Base-by-base conservation (phyloP, 305 asterid species). In the Ilex paraguariensis region DNA sequence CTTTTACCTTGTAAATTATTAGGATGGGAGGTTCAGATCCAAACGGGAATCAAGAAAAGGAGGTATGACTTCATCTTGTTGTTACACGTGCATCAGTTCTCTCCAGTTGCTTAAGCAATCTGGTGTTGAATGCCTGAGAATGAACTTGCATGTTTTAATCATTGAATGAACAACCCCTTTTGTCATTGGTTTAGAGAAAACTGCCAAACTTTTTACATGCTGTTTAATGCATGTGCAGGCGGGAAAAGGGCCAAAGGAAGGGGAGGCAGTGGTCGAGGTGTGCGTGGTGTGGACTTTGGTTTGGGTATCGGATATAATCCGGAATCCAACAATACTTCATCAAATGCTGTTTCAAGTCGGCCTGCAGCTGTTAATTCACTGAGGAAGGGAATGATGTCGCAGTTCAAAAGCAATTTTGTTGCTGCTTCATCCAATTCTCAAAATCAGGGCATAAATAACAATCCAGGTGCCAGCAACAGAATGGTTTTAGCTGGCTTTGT, bases 11-110 rank as follows among this genome's bases (percentile, higher is more conserved):
- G 62, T 80, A 61, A 73, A 71, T 77, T 71, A 71, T 70, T 74
- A 92, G 98, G 98, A 92, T 70, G 98, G 98, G 71, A 84, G 91
- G 84, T 92, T 79, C 86, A 82, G 95, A 82, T 89, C 97, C 63
- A 92, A 90, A 81, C 92, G 97, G 36, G 98, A 92, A 77, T 87
- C 97, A 28, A 83, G 97, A 53, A 92, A 90, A 87, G 95, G 95
- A 87, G 98, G 98, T 92, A 87, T 48, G 83, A 54, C 60, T 54
- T 76, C 57, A 21, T 63, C 62, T 75, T 10, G 44, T 54, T 12
- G 21, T 11, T 30, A 33, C 36, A 66, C 60, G 67, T 66, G 45
- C 64, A 30, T 40, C 56, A 53, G 42, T 60, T 68, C 55, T 56
- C 40, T 48, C 32, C 54, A 56, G 52, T 49, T 70, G 49, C 61